Percentiles rank a stretch among this genome's conserved stretches.
phyloP scores from a whole-genome alignment of 208 protist species.

The Lotmaria passim region DNA sequence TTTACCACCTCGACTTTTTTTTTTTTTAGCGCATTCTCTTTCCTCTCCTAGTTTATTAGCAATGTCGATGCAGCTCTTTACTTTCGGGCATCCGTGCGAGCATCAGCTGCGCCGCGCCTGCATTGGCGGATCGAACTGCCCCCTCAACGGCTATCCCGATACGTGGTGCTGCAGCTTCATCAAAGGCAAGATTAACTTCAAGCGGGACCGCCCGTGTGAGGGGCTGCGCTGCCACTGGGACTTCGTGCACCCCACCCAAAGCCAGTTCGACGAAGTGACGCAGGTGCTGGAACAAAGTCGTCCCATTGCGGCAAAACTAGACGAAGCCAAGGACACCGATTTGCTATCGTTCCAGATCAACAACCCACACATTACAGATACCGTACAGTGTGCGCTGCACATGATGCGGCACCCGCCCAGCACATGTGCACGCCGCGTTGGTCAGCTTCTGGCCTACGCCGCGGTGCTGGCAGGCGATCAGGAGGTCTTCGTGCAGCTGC shows the following conservation, averaged over 20 bases:
- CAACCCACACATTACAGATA: constrained; percentile 82
- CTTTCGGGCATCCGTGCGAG: constrained; percentile 90
- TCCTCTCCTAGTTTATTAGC: background rate
- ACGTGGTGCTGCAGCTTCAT: constrained; percentile 91
- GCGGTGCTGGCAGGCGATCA: constrained; percentile 71
- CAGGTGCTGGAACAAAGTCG: constrained; percentile 85
- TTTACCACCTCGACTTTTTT: constrained; percentile 1
- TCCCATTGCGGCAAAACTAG: constrained; percentile 77
- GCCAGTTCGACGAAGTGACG: constrained; percentile 86
- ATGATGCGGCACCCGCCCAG: constrained; percentile 86
- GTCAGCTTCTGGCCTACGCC: constrained; percentile 84
- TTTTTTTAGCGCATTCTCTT: constrained; percentile 6
- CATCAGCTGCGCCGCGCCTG: constrained; percentile 86
- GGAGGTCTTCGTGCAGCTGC: constrained; percentile 86
- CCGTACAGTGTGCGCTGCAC: constrained; percentile 86
- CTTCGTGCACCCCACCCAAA: constrained; percentile 81
- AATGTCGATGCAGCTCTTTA: constrained; percentile 90
- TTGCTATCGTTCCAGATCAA: constrained; percentile 77
- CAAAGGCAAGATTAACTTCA: constrained; percentile 93
- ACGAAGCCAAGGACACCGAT: constrained; percentile 78
- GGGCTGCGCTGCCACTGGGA: constrained; percentile 85
- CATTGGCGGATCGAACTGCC: constrained; percentile 86
- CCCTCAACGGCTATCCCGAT: constrained; percentile 88
- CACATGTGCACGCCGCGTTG: constrained; percentile 64
- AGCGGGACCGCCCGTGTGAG: constrained; percentile 91